Conservation (phyloP, 2,329 filamentous ascomycete genomes). For the Nectriaceae sp. region DNA sequence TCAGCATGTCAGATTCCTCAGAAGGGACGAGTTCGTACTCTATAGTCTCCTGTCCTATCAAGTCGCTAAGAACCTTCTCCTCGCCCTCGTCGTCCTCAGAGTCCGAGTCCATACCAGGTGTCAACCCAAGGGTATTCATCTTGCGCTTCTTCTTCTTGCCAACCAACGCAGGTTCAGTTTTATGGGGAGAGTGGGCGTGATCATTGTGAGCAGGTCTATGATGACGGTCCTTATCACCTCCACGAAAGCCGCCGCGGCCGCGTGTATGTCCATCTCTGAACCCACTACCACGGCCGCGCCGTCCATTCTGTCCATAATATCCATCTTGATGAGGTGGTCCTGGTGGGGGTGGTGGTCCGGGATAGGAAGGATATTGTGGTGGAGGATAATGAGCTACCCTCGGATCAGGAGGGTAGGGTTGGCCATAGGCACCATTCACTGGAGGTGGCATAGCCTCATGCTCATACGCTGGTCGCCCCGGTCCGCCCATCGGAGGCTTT, state of each 20-base stretch:
- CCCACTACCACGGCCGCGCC: conserved; percentile 37
- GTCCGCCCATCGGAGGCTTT: conserved; percentile 34
- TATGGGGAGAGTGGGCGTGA: conserved; percentile 26
- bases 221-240: conserved; percentile 47
- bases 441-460: conserved; percentile 36
- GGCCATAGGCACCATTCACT: conserved; percentile 38
- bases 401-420: conserved; percentile 44
- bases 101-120: conserved; percentile 64
- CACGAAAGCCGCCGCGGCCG: conserved; percentile 41
- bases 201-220: conserved; percentile 40
- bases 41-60: conserved; percentile 57
- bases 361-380: conserved; percentile 41
- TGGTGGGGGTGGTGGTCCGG: conserved; percentile 41
- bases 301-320: conserved; percentile 36
- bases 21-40: conserved; percentile 48
- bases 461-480: conserved; percentile 37
- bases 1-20: conserved; percentile 10
- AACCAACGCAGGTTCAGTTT: conserved; percentile 45
- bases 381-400: conserved; percentile 36
- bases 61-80: conserved; percentile 64
- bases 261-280: conserved; percentile 41
- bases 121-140: conserved; percentile 71
- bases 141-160: conserved; percentile 72
- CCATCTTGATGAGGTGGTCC: conserved; percentile 36
- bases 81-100: conserved; percentile 70